phyloP scores from a whole-genome alignment of 352 stramenopile genomes.

The Pythium vanterpoolii region DNA sequence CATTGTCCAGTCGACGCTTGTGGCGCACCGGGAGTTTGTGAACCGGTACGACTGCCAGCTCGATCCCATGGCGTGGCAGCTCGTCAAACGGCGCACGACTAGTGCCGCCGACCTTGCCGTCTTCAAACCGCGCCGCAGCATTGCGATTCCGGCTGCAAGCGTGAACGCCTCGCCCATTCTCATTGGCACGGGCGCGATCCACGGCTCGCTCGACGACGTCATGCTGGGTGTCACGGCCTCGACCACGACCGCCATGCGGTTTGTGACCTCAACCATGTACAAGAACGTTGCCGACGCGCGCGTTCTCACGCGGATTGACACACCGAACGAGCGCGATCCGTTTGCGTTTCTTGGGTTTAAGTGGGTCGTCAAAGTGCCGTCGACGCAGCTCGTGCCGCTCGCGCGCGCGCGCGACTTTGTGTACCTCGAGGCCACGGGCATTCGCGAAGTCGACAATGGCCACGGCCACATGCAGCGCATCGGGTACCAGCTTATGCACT shows the following conservation, averaged over 20 bases:
- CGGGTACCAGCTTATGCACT: conserved; percentile 34
- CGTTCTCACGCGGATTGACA: conserved; percentile 26
- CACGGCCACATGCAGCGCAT: conserved; percentile 4
- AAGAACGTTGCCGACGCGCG: conserved; percentile 26
- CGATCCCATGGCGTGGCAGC: conserved; percentile 23
- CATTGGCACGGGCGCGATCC: conserved; percentile 23
- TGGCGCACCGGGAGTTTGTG: conserved; percentile 23
- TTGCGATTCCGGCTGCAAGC: conserved; percentile 14
- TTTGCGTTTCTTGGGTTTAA: conserved; percentile 32
- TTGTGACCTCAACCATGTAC: conserved; percentile 23
- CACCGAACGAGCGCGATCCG: conserved; percentile 19
- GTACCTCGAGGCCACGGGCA: conserved; percentile 26
- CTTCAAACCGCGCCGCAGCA: conserved; percentile 13
- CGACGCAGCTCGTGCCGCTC: conserved; percentile 19
- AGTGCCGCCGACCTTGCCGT: conserved; percentile 14
- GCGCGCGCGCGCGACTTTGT: conserved; percentile 30
- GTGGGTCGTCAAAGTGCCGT: conserved; percentile 29
- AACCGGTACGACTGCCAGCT: conserved; percentile 24
- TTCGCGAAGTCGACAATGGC: conserved; percentile 2
- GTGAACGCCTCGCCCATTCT: conserved; percentile 31
- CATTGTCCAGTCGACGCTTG: conserved; percentile 26
- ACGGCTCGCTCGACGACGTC: conserved; percentile 28
- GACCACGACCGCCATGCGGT: conserved; percentile 26
- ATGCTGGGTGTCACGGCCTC: conserved; percentile 26
- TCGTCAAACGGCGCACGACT: conserved; percentile 15